Evolutionary conservation across 345 rosid species (phyloP), one percentile per base, ranked within the genome.

Genomic region (Toxicodendron radicans): DNA sequence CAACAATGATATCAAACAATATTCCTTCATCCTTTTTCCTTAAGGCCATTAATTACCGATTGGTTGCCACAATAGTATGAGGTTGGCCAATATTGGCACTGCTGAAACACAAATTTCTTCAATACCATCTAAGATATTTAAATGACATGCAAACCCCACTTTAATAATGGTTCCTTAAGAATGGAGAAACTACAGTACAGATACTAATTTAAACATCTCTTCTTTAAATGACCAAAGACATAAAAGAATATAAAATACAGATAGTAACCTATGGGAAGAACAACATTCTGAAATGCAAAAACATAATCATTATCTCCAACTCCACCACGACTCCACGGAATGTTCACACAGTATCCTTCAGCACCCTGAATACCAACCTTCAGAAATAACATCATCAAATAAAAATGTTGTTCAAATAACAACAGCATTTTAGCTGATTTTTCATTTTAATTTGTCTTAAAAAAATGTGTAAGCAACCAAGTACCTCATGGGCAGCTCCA

Each of bases 241-340:
- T 10, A 57, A 48, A 74, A 77, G 30, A 5, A 56, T 21, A 45
- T 14, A 54, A 61, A 27, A 49, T 38, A 7, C 53, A 48, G 76
- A 80, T 46, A 58, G 52, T 65, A 68, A 90, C 99, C 99, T 89
- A 95, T 91, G 54, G 99, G 99, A 73, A 95, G 88, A 84, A 95
- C 93, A 58, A 91, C 83, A 71, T 88, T 85, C 79, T 90, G 89
- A 85, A 95, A 95, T 45, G 98, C 99, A 88, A 86, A 95, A 65
- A 91, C 72, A 77, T 93, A 95, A 85, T 95, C 99, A 70, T 89
- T 86, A 81, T 95, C 99, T 21, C 99, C 97, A 71, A 95, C 93
- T 75, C 96, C 98, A 46, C 96, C 90, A 32, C 96, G 83, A 74
- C 92, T 93, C 99, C 99, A 95, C n/a, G 99, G 99, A 73, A 95